Evolutionary conservation across 2,329 filamentous ascomycete genomes (phyloP), one percentile per base, ranked within the genome.

Genomic region (Trichocomaceae sp.): DNA sequence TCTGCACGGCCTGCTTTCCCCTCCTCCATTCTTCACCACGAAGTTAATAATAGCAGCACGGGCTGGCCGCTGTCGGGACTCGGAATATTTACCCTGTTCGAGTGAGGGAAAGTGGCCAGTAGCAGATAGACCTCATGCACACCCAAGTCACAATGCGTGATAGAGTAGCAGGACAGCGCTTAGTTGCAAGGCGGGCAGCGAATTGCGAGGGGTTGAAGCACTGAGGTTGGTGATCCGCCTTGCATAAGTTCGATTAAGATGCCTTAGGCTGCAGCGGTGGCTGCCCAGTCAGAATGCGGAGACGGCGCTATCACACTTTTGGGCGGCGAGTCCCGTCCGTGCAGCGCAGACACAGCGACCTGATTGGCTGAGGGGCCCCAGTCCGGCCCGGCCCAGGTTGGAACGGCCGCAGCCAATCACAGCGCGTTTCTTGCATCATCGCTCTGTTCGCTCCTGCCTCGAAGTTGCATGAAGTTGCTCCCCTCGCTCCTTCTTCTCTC

Each of bases 361-460:
- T 53, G 22, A 42, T 47, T 53, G 51, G 51, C 7, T 13, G 17
- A 8, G 4, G 10, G 12, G 12, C 9, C 15, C 20, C 31, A 31
- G 8, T 41, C 13, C 20, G 51, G 44, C 20, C 44, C 51, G 51
- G 51, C n/a, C 51, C 51, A 44, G 19, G 22, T 15, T 31, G 22
- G 22, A 2, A 8, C 26, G 10, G 8, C 2, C 0, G 2, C 19
- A 9, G 44, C 51, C 51, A 53, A 53, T 53, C 44, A 33, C 26
- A 29, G 26, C 26, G 26, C 26, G 20, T n/a, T n/a, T n/a, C n/a
- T n/a, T 13, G 15, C 45, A 26, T 26, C 23, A 7, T 26, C 23
- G 23, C 23, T 26, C n/a, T n/a, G n/a, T n/a, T 47, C 22, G 22
- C 26, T 26, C 45, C 45, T 47, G 23, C 22, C 23, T 26, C 7